Evolutionary conservation across 345 rosid species (phyloP), one percentile per base, ranked within the genome.

Genomic region (Brassica nigra): DNA sequence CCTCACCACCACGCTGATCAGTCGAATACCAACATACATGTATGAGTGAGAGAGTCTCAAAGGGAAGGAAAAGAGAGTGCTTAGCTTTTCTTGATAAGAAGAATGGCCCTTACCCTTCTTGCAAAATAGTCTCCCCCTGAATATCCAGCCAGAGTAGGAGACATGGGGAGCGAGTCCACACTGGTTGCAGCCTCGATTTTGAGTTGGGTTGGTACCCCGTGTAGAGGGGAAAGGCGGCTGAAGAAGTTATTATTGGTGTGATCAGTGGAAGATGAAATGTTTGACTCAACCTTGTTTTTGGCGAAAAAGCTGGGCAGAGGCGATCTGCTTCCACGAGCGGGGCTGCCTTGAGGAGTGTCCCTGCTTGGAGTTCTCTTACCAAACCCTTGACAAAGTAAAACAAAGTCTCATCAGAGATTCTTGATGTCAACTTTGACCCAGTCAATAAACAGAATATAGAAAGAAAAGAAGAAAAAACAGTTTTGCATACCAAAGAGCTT

Each of bases 321-420:
- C 3, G 83, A 80, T 80, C 71, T 80, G 76, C 55, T 80, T 68
- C 83, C 79, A 61, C 27, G 70, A 74, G 66, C 74, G 0, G 83
- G 83, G 63, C 75, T 80, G 47, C 29, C 57, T 29, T 71, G 57
- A 72, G 82, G 62, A 57, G 77, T 66, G 9, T 79, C 81, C 34
- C 72, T 78, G 18, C 72, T 72, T 29, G 81, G 82, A 57, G 73
- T 78, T 73, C 68, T 72, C 78, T 49, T 74, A 80, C 78, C 83
- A 74, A 80, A 74, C 10, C 83, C 83, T 80, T 15, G 64, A 62
- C 20, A 54, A 28, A 57, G 58, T 11, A 66, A 57, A 14, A 64
- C 11, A 11, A 30, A 42, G 52, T 69, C 14, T 76, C 36, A 62
- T 61, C 23, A 70, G 8, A 54, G 27, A 78, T 63, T 71, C 72